Evolutionary conservation across 164 flowering plant species (phyloP).

Genomic region (Stephania cephalantha): DNA sequence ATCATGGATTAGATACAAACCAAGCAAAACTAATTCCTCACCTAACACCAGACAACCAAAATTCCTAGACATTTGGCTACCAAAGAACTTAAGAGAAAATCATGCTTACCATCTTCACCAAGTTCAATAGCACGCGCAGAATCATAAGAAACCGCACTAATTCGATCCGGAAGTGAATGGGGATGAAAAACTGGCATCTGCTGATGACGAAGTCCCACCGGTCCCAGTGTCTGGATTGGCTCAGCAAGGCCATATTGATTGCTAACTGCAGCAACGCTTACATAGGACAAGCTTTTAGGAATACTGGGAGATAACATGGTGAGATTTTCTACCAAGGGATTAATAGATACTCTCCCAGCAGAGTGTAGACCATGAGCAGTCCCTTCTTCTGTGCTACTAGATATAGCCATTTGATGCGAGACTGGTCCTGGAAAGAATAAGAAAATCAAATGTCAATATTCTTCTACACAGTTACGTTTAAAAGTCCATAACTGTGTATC

Average conservation of each 20-base stretch:
- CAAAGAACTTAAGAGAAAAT: not conserved
- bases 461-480: not conserved
- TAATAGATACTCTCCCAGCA: slow-evolving; percentile 23
- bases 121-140: slow-evolving; percentile 36
- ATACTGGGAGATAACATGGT: slow-evolving; percentile 43
- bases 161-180: slow-evolving; percentile 63
- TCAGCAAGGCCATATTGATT: slow-evolving; percentile 35
- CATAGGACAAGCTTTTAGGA: slow-evolving; percentile 42
- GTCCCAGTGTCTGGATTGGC: slow-evolving; percentile 31
- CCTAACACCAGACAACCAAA: not conserved
- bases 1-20: not conserved
- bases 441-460: slow-evolving; percentile 7
- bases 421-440: slow-evolving; percentile 28
- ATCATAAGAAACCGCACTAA: slow-evolving; percentile 33
- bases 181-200: slow-evolving; percentile 39
- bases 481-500: not conserved
- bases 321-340: slow-evolving; percentile 32
- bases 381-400: slow-evolving; percentile 39
- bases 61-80: not conserved
- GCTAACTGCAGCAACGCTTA: slow-evolving; percentile 32
- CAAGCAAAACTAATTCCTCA: not conserved
- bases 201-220: slow-evolving; percentile 38
- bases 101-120: slow-evolving; percentile 39
- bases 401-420: slow-evolving; percentile 27
- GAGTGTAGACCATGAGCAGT: slow-evolving; percentile 29